Conservation (phyloP, 768 basidiomycete genomes). For the Erythrobasidium yunnanense region DNA sequence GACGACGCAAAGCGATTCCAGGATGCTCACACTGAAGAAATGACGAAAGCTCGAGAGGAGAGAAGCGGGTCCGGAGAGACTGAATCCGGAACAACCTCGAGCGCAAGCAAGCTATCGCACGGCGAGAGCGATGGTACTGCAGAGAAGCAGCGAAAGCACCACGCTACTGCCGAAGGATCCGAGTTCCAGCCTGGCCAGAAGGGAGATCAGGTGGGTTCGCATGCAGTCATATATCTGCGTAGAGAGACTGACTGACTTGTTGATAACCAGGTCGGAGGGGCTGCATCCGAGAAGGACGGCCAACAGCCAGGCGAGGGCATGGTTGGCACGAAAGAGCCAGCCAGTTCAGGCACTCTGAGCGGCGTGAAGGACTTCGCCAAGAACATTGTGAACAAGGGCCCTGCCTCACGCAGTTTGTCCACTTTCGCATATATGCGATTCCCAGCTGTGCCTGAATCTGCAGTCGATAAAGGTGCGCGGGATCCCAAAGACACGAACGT, state of each 20-base stretch:
- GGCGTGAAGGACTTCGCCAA: constrained; percentile 10
- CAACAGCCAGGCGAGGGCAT: constrained; percentile 13
- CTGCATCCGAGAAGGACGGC: background rate
- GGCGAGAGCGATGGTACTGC: background rate
- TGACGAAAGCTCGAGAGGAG: background rate
- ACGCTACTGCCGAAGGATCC: background rate
- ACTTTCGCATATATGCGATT: background rate
- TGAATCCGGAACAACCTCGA: constrained; percentile 6
- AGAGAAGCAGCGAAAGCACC: background rate
- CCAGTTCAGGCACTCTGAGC: background rate
- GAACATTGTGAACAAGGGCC: constrained; percentile 15
- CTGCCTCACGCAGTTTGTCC: constrained; percentile 9
- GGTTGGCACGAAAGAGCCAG: constrained; percentile 5
- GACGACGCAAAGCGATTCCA: background rate
- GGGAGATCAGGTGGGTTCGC: constrained; percentile 6
- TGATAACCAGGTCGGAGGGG: constrained; percentile 20
- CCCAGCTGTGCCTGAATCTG: background rate
- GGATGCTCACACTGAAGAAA: constrained; percentile 10
- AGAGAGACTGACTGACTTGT: no score
- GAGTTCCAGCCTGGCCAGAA: constrained; percentile 10
- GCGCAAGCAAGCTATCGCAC: constrained; percentile 3
- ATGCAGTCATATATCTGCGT: background rate
- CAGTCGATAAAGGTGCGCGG: constrained; percentile 23
- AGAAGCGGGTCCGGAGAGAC: background rate
- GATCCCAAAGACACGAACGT: constrained; percentile 11